Conservation (phyloP, 106 monocot species). For the Vanilla planifolia region DNA sequence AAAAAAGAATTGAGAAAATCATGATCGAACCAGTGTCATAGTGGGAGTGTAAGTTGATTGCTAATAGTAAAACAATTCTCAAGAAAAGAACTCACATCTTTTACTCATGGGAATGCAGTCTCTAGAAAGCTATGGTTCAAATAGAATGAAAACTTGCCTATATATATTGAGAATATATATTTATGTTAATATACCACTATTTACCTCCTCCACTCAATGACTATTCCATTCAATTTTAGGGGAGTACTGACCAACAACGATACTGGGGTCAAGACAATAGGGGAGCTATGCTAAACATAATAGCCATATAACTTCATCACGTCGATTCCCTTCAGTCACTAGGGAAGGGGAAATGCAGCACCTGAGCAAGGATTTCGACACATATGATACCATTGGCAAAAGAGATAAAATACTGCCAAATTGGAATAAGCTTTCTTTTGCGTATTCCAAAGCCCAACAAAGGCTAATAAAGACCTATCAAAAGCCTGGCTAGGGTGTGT, state of each 20-base stretch:
- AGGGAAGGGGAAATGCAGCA: background rate
- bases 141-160: no score
- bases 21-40: background rate
- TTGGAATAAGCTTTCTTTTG: no score
- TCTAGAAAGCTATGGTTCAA: no score
- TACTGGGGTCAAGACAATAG: background rate
- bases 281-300: no score
- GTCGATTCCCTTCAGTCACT: background rate
- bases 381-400: background rate
- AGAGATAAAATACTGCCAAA: background rate
- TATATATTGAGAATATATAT: no score
- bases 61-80: constrained; percentile 8
- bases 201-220: no score
- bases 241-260: background rate
- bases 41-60: constrained; percentile 8
- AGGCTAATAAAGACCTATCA: background rate
- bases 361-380: background rate
- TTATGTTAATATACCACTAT: no score
- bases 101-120: background rate
- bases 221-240: background rate
- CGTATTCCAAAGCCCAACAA: background rate
- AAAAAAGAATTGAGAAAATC: background rate
- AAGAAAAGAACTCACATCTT: constrained; percentile 7
- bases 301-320: no score
- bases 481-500: background rate